Base-by-base conservation (phyloP, 306 rosid genomes). In the Pyrus bretschneideri region DNA sequence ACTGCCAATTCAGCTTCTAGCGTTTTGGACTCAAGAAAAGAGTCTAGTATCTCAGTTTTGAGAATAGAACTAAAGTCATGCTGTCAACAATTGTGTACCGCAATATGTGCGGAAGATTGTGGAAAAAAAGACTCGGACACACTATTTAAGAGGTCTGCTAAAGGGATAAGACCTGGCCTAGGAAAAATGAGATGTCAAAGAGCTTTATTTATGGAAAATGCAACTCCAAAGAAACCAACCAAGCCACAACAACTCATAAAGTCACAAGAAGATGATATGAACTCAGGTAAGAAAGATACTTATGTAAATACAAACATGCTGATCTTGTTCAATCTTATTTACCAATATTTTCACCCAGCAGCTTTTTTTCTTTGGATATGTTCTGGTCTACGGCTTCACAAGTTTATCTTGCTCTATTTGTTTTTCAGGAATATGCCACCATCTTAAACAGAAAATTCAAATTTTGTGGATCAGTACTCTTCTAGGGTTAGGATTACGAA, bases 401-500 rank as follows among this genome's bases (percentile, higher is more conserved):
- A 45, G 68, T 77, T 62, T 82, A 60, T 78, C 30, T 78, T 23
- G 27, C 35, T 74, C 70, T 59, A 23, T 73, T 78, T 54, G 44
- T 49, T 57, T 49, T 45, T 25, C 86, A 83, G 86, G 86, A 46
- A 79, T 60, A 49, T 72, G 75, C 51, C 76, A 67, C 7, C 76
- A 57, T 73, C 72, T 83, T 40, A 67, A 19, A 59, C 74, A 64
- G 72, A 83, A 72, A 83, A 38, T 79, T 60, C 71, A 66, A 49
- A 76, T 66, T 29, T 13, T 83, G 33, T 76, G 73, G 71, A 76
- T 69, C 78, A 22, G 78, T 67, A 67, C 69, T 57, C 69, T 79
- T 75, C 46, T 83, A 58, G 86, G 78, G 61, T 52, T 79, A 64
- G 86, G 86, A 52, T 38, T 83, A 52, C 78, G 61, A 44, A 49